Conservation (phyloP, 805 yeast species). For the Kodamaea restingae region DNA sequence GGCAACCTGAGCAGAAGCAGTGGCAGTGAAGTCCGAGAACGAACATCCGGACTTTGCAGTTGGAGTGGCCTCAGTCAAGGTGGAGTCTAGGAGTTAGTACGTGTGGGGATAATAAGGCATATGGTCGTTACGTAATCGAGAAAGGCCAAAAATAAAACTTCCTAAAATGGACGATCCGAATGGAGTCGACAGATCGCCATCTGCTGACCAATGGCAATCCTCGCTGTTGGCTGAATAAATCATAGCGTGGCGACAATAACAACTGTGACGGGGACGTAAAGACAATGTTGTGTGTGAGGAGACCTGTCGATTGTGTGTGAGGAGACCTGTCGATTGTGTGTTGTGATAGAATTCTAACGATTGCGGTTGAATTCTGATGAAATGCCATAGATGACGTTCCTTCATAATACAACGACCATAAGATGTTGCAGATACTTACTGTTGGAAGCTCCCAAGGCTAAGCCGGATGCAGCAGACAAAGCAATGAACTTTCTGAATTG, state of each 20-base stretch:
- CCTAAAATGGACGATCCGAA: neutral
- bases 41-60: constrained; percentile 63
- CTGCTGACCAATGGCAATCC: neutral
- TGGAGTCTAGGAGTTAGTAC: constrained; percentile 31
- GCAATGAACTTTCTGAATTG: constrained; percentile 52
- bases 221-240: neutral
- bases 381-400: too few relatives aligned
- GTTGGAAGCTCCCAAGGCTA: constrained; percentile 36
- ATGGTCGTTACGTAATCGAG: too few relatives aligned
- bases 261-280: too few relatives aligned
- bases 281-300: too few relatives aligned
- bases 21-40: constrained; percentile 62
- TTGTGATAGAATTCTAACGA: too few relatives aligned
- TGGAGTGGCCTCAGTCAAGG: constrained; percentile 50
- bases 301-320: too few relatives aligned
- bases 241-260: too few relatives aligned
- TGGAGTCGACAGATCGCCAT: neutral
- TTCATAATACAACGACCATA: too few relatives aligned
- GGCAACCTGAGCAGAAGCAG: constrained; percentile 78
- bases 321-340: too few relatives aligned
- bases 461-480: constrained; percentile 47
- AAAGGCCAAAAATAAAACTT: constrained; percentile 1
- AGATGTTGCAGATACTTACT: too few relatives aligned
- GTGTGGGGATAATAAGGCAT: too few relatives aligned
- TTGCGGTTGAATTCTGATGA: too few relatives aligned